Evolutionary conservation across 2,329 filamentous ascomycete genomes (phyloP).

Genomic region (Penicillium sp.): DNA sequence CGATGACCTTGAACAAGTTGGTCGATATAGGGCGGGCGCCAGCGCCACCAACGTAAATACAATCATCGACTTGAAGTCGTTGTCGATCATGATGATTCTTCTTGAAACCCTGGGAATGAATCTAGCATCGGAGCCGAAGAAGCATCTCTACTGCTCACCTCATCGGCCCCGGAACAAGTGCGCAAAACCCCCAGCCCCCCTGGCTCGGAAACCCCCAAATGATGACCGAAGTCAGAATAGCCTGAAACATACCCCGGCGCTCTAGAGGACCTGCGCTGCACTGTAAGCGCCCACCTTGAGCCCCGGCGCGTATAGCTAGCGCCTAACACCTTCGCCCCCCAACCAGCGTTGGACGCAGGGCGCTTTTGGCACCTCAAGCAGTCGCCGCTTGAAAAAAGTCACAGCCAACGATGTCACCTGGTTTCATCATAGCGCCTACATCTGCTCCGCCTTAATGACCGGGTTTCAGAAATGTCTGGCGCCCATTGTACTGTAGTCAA

Average conservation of each 20-base stretch:
- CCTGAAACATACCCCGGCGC: constrained; percentile 10
- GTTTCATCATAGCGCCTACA: constrained; percentile 35
- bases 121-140: neutral
- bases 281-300: constrained; percentile 18
- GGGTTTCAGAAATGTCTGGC: constrained; percentile 24
- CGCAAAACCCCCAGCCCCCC: neutral
- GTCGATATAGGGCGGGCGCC: neutral
- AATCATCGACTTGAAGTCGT: neutral
- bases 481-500: constrained; percentile 6
- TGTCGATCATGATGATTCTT: neutral
- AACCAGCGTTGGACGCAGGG: constrained; percentile 8
- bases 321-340: constrained; percentile 7
- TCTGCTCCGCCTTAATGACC: constrained; percentile 12
- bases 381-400: constrained; percentile 1
- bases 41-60: neutral
- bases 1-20: neutral
- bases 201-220: neutral
- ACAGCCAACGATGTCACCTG: constrained; percentile 10
- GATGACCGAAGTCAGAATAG: neutral
- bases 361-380: constrained; percentile 8
- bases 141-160: neutral
- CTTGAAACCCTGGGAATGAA: neutral
- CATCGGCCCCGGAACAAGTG: neutral
- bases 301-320: constrained; percentile 22
- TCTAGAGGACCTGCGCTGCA: constrained; percentile 1